phyloP scores from a whole-genome alignment of 129 eudicot genomes.

The Tagetes erecta region DNA sequence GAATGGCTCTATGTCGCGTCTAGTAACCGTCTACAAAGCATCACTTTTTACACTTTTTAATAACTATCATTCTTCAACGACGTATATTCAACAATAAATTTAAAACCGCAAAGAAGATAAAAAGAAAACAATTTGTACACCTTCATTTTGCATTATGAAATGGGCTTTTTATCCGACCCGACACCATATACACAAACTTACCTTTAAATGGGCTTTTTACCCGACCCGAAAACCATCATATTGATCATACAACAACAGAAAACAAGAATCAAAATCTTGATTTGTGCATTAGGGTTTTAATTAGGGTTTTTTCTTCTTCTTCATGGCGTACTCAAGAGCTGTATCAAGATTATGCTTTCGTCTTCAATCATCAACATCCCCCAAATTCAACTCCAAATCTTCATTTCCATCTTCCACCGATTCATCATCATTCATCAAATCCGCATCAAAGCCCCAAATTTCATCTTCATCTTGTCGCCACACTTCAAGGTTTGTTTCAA shows the following conservation, averaged over 20 bases:
- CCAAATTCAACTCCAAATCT: conserved; percentile 33
- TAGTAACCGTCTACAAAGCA: too few species aligned
- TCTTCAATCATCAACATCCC: conserved; percentile 33
- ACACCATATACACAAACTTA: not conserved
- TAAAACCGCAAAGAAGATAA: too few species aligned
- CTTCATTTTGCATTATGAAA: too few species aligned
- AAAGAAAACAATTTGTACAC: too few species aligned
- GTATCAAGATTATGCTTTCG: conserved; percentile 40
- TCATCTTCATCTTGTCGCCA: conserved; percentile 26
- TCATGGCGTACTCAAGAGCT: conserved; percentile 42
- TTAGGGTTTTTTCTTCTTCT: conserved; percentile 32
- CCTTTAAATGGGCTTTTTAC: not conserved
- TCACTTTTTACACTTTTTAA: too few species aligned
- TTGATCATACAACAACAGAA: not conserved
- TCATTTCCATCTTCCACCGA: conserved; percentile 16
- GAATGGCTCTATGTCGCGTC: too few species aligned
- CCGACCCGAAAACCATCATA: conserved; percentile 26
- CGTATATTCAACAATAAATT: too few species aligned
- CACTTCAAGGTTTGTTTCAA: conserved; percentile 44
- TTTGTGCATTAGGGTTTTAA: conserved; percentile 27
- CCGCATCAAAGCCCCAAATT: conserved; percentile 31
- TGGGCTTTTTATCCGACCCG: conserved; percentile 24
- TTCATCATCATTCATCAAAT: conserved; percentile 33
- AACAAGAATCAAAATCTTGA: not conserved
- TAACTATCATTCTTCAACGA: too few species aligned